Conservation (phyloP, 768 basidiomycete genomes). For the Tulasnella sp. region DNA sequence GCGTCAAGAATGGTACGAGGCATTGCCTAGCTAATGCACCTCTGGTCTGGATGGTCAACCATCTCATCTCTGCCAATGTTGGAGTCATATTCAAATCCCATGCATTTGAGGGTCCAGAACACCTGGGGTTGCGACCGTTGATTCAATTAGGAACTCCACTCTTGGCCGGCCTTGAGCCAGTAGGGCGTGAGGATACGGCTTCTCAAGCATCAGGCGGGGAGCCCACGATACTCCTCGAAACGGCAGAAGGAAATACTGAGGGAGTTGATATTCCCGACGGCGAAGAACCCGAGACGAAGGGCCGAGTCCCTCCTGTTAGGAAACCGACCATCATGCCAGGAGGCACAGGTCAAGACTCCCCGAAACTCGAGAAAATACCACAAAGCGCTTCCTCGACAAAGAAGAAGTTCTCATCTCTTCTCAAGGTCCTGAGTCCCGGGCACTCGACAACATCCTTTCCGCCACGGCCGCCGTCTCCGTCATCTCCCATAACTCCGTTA, state of each 20-base stretch:
- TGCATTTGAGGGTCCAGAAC: neutral
- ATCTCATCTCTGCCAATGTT: constrained; percentile 32
- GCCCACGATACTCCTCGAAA: neutral
- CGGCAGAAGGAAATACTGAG: neutral
- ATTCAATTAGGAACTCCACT: neutral
- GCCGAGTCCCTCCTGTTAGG: neutral
- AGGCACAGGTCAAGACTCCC: neutral
- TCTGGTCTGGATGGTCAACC: constrained; percentile 23
- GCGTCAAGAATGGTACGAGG: neutral
- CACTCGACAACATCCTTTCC: neutral
- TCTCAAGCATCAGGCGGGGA: neutral
- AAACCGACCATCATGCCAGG: neutral
- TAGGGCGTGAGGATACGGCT: neutral
- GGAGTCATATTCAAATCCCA: constrained; percentile 48
- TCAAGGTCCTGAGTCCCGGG: neutral
- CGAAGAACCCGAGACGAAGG: neutral
- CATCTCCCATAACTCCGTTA: neutral
- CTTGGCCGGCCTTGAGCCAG: neutral
- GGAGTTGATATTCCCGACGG: neutral
- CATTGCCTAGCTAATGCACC: constrained; percentile 15
- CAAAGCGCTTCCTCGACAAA: neutral
- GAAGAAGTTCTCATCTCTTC: neutral
- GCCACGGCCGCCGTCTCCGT: neutral
- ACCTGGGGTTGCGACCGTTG: neutral
- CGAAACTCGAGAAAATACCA: neutral